Conservation (phyloP, 2,329 filamentous ascomycete species). For the Penicillium sp. region DNA sequence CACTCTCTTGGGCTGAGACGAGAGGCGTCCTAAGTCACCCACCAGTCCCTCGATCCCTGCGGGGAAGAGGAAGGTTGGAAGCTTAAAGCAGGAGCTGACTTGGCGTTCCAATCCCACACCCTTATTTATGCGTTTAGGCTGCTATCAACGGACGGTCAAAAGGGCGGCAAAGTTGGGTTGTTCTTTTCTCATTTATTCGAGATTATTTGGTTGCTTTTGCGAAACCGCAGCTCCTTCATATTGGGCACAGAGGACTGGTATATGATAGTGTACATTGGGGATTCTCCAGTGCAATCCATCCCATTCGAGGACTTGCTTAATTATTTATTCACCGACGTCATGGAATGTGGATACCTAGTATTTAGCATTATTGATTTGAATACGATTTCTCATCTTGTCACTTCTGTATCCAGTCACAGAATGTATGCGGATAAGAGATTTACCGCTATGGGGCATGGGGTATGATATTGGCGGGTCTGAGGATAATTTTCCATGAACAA, state of each 20-base stretch:
- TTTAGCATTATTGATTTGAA: constrained; percentile 5
- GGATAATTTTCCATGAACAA: background rate
- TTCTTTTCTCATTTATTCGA: background rate
- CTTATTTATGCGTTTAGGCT: constrained; percentile 1
- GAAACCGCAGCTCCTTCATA: background rate
- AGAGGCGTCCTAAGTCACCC: background rate
- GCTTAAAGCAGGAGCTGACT: background rate
- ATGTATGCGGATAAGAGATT: background rate
- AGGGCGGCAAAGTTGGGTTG: constrained; percentile 1
- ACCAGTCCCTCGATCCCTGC: background rate
- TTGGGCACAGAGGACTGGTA: constrained; percentile 2
- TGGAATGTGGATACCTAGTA: constrained; percentile 22
- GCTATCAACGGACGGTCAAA: constrained; percentile 7
- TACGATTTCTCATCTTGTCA: background rate
- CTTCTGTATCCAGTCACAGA: background rate
- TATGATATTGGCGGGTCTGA: background rate
- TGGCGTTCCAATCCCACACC: background rate
- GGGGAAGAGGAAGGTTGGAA: background rate
- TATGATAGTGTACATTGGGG: constrained; percentile 13
- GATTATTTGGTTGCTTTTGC: background rate
- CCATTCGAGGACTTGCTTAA: constrained; percentile 17
- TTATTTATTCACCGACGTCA: constrained; percentile 17
- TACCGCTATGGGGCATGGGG: background rate
- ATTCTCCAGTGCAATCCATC: constrained; percentile 9
- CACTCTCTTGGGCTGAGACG: background rate